Evolutionary conservation across 345 rosid genomes (phyloP).

Genomic region (Arabis hirsuta): DNA sequence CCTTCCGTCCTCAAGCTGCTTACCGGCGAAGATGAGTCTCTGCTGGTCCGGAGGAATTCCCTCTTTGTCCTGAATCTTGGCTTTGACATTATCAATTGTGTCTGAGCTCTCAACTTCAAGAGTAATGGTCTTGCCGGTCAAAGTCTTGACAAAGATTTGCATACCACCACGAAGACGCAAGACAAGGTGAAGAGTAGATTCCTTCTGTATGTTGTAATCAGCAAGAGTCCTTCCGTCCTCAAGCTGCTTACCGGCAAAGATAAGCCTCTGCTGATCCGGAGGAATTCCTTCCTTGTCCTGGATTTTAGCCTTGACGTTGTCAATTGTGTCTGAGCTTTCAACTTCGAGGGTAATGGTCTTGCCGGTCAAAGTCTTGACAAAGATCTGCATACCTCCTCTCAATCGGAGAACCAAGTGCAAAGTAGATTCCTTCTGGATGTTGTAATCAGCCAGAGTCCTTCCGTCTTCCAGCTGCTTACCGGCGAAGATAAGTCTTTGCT

Average conservation of each 20-base stretch:
- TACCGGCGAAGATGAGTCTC: slow-evolving; percentile 39
- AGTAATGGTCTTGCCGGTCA: slow-evolving; percentile 22
- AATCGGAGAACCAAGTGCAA: slow-evolving; percentile 41
- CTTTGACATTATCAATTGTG: slow-evolving; percentile 39
- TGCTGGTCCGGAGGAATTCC: slow-evolving; percentile 45
- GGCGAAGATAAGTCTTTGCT: too few species aligned
- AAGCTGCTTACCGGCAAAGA: too few species aligned
- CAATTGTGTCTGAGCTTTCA: slow-evolving; percentile 29
- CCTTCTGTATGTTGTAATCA: too few species aligned
- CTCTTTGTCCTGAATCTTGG: slow-evolving; percentile 38
- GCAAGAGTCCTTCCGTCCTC: too few species aligned
- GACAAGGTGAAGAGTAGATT: too few species aligned
- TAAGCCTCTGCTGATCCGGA: too few species aligned
- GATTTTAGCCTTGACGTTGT: too few species aligned
- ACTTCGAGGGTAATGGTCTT: slow-evolving; percentile 41
- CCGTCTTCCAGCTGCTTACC: slow-evolving; percentile 42
- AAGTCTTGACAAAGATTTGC: slow-evolving; percentile 42
- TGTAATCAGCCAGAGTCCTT: slow-evolving; percentile 39
- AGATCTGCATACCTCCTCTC: slow-evolving; percentile 45
- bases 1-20: slow-evolving; percentile 38
- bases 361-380: slow-evolving; percentile 39
- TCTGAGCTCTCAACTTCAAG: slow-evolving; percentile 40
- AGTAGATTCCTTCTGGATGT: slow-evolving; percentile 42
- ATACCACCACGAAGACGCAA: too few species aligned
- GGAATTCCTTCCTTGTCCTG: too few species aligned